phyloP scores from a whole-genome alignment of 805 yeast species.

The Wickerhamomyces hampshirensis region DNA sequence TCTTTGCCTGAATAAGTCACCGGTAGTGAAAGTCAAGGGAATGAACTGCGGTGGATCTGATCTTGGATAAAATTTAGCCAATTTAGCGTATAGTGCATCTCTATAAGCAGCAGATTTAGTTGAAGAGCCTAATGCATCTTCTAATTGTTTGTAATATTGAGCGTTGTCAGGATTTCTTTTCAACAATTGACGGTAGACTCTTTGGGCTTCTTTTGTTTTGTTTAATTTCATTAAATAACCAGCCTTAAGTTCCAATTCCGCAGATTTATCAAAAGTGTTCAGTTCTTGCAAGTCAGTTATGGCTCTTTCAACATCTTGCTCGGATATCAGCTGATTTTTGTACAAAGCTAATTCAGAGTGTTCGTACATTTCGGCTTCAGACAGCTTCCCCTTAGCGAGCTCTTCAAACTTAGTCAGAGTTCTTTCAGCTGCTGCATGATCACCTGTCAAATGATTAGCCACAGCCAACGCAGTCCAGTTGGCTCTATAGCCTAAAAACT shows the following conservation, averaged over 20 bases:
- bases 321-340: constrained; percentile 67
- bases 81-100: constrained; percentile 56
- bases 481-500: constrained; percentile 77
- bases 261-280: constrained; percentile 52
- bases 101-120: constrained; percentile 43
- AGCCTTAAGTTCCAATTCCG: constrained; percentile 65
- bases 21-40: constrained; percentile 69
- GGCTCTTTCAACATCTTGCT: constrained; percentile 34
- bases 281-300: constrained; percentile 56
- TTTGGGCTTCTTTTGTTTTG: constrained; percentile 56
- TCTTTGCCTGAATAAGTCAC: constrained; percentile 43
- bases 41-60: constrained; percentile 76
- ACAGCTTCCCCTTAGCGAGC: constrained; percentile 60
- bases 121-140: constrained; percentile 53
- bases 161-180: constrained; percentile 83
- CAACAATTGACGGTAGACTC: constrained; percentile 61
- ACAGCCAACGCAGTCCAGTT: constrained; percentile 88
- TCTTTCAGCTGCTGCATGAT: constrained; percentile 61
- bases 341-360: constrained; percentile 76
- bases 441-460: constrained; percentile 74
- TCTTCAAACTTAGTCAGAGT: constrained; percentile 75
- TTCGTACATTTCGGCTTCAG: constrained; percentile 66
- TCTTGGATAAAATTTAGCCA: constrained; percentile 70
- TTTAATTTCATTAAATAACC: constrained; percentile 56
- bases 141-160: constrained; percentile 61